Base-by-base conservation (phyloP, 2,329 filamentous ascomycete species). In the Ceratocystis papillata region DNA sequence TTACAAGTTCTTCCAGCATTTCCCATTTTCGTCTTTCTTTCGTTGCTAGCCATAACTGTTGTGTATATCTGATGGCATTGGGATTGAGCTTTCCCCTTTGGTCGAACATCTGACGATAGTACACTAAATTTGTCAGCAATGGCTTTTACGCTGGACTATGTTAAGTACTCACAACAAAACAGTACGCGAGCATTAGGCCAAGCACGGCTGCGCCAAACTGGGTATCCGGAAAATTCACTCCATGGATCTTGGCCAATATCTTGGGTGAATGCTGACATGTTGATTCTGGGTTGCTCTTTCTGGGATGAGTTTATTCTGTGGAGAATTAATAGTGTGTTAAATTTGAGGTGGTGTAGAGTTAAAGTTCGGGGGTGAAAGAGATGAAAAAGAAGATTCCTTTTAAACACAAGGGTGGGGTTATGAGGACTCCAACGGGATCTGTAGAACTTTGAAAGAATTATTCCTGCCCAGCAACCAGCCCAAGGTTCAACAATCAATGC, bases 81-180 rank as follows among this genome's bases (percentile, higher is more conserved):
- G 28, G 46, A n/a, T 30, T 57, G 28, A 64, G 20, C 12, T 41
- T 55, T 20, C 30, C 46, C 25, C 48, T 48, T 10, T 55, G 28
- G 30, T 64, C 62, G 30, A 64, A 64, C 6, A 55, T 57, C 20
- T 55, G 46, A 37, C 62, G 28, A 30, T 64, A 64, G 30, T 57
- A 64, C 17, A 64, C 61, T 63, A 30, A 45, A 28, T 62, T 25
- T 12, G 44, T 48, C 15, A 48, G 41, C 5, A 10, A 50, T 5
- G 10, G 15, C 5, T 59, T 17, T 28, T 22, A 28, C 28, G 28
- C 15, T 8, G 5, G 25, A 59, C 17, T 20, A 17, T 22, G 17
- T 37, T 2, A 44, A n/a, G 1, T 28, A 62, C 46, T 55, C 20
- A 55, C 62, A 25, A 3, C 17, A 41, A 41, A 55, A 55, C n/a